Evolutionary conservation across 2,329 filamentous ascomycete species (phyloP).

Genomic region (Calonectria crousiana): DNA sequence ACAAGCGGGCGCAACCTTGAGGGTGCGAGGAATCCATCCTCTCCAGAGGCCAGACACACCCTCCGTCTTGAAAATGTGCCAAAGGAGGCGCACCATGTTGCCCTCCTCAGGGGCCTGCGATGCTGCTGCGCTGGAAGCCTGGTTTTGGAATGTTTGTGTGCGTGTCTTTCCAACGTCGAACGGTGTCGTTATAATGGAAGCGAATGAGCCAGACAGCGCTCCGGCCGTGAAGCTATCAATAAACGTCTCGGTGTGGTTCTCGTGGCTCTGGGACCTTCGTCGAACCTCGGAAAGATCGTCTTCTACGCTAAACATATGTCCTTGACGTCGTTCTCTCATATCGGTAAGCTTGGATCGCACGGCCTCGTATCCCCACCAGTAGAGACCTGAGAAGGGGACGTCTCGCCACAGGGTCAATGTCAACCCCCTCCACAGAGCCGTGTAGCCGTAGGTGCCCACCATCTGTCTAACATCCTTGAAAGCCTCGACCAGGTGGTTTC

Average conservation of each 20-base stretch:
- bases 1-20: slow-evolving; percentile 96
- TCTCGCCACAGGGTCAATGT: slow-evolving; percentile 95
- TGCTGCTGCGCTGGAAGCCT: slow-evolving; percentile 46
- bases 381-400: slow-evolving; percentile 95
- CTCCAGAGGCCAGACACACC: slow-evolving; percentile 85
- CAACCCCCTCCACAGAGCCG: slow-evolving; percentile 89
- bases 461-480: slow-evolving; percentile 81
- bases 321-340: slow-evolving; percentile 67
- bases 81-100: slow-evolving; percentile 85
- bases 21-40: slow-evolving; percentile 90
- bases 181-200: slow-evolving; percentile 90
- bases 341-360: slow-evolving; percentile 80
- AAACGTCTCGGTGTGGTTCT: slow-evolving; percentile 83
- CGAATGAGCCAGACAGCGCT: slow-evolving; percentile 83
- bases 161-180: slow-evolving; percentile 98
- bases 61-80: slow-evolving; percentile 90
- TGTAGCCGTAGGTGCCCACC: slow-evolving; percentile 82
- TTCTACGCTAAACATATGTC: slow-evolving; percentile 51
- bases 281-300: slow-evolving; percentile 56
- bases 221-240: slow-evolving; percentile 91
- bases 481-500: slow-evolving; percentile 83
- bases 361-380: slow-evolving; percentile 98
- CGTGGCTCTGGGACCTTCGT: slow-evolving; percentile 71
- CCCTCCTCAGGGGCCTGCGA: slow-evolving; percentile 75
- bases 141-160: slow-evolving; percentile 83